A percentile compares a stretch with the other conserved stretches of the same genome.
phyloP scores from a whole-genome alignment of 352 stramenopile genomes.

The Globisporangium paroecandrum region DNA sequence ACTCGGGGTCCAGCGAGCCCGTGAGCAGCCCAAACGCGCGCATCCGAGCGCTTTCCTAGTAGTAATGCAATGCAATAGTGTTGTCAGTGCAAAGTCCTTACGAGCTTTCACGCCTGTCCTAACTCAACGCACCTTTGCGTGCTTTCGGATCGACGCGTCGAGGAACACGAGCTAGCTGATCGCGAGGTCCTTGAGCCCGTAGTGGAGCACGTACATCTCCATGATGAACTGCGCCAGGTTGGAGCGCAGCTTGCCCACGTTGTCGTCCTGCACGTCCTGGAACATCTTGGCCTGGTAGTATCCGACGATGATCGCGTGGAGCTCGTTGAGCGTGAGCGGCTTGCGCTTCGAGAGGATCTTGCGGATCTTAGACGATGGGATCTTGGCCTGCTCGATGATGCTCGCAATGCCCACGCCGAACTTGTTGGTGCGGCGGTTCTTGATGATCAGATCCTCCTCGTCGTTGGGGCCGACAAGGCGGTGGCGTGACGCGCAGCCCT shows the following conservation, averaged over 20 bases:
- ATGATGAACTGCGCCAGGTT: slow-evolving; percentile 79
- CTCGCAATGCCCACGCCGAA: slow-evolving; percentile 71
- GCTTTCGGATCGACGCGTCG: slow-evolving; percentile 67
- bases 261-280: slow-evolving; percentile 73
- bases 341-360: slow-evolving; percentile 77
- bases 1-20: slow-evolving; percentile 70
- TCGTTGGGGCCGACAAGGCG: slow-evolving; percentile 22
- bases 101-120: neutral
- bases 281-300: slow-evolving; percentile 85
- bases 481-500: slow-evolving; percentile 23
- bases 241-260: slow-evolving; percentile 40
- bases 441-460: slow-evolving; percentile 50
- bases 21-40: slow-evolving; percentile 67
- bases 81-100: neutral
- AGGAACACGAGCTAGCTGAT: slow-evolving; percentile 80
- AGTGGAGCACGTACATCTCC: slow-evolving; percentile 82
- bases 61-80: neutral
- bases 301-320: slow-evolving; percentile 68
- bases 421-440: slow-evolving; percentile 61
- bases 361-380: slow-evolving; percentile 63
- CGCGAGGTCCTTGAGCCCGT: slow-evolving; percentile 73
- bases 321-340: slow-evolving; percentile 62
- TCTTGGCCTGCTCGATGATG: slow-evolving; percentile 71
- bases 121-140: slow-evolving; percentile 33
- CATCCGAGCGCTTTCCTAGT: slow-evolving; percentile 61